phyloP scores from a whole-genome alignment of 2,329 filamentous ascomycete species.

The Hypomyces perniciosus region DNA sequence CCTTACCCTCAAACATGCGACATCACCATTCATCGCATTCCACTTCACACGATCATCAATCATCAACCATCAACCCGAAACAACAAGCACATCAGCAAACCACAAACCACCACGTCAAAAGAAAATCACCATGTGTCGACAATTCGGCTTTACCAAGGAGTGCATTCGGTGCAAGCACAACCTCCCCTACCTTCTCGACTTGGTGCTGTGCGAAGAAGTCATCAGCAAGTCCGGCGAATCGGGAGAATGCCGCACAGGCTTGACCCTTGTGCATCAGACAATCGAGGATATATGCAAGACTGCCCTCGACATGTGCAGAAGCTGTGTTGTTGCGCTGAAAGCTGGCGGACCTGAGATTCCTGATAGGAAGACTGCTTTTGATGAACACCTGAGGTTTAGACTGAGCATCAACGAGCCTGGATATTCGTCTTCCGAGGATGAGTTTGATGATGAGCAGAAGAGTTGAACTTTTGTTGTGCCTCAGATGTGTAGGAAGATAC shows the following conservation, averaged over 20 bases:
- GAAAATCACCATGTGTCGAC: neutral
- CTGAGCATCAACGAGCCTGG: no score
- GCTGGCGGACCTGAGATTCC: neutral
- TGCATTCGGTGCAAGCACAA: neutral
- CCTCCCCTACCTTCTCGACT: neutral
- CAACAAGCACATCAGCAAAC: neutral
- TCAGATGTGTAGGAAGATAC: no score
- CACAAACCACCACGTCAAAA: neutral
- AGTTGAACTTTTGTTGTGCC: no score
- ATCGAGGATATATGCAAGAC: neutral
- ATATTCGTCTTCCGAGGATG: no score
- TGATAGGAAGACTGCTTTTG: no score
- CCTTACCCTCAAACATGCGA: no score
- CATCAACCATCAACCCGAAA: no score
- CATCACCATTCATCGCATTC: no score
- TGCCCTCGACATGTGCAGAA: neutral
- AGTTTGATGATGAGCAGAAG: no score
- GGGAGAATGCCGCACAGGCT: neutral
- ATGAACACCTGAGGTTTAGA: no score
- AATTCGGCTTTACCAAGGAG: neutral
- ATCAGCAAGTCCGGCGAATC: neutral
- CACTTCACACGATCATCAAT: no score
- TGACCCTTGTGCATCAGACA: neutral
- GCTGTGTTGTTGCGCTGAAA: neutral
- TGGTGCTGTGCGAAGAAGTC: neutral